Conservation (phyloP, 768 basidiomycete genomes). For the Xanthoconium stramineum region DNA sequence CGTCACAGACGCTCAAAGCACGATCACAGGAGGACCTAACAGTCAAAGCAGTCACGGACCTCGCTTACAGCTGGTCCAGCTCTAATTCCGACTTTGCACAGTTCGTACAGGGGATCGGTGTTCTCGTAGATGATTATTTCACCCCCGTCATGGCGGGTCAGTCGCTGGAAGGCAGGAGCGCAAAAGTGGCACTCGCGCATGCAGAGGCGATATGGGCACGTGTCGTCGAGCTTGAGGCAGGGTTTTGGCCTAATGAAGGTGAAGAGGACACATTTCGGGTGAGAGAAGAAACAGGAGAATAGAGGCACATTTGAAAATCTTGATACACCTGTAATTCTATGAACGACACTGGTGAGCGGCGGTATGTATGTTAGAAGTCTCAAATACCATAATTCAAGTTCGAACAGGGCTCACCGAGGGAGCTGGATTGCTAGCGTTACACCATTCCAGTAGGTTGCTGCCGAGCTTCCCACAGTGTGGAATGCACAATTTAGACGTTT, state of each 20-base stretch:
- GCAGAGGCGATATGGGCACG: constrained; percentile 55
- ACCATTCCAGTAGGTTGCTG: too few species aligned
- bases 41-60: constrained; percentile 37
- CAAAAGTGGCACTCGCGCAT: constrained; percentile 17
- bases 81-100: constrained; percentile 47
- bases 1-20: background rate
- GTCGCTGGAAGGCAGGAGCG: constrained; percentile 16
- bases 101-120: constrained; percentile 51
- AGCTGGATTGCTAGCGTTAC: too few species aligned
- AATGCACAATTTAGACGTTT: too few species aligned
- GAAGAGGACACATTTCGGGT: constrained; percentile 27
- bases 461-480: too few species aligned
- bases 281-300: background rate
- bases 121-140: constrained; percentile 41
- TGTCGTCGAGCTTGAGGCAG: constrained; percentile 57
- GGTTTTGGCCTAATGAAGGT: constrained; percentile 53
- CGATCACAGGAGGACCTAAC: constrained; percentile 11
- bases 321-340: too few species aligned
- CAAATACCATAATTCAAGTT: too few species aligned
- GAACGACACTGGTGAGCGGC: too few species aligned
- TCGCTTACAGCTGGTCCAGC: constrained; percentile 58
- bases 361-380: too few species aligned
- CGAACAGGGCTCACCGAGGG: too few species aligned
- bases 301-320: too few species aligned
- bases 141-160: constrained; percentile 34